phyloP scores from a whole-genome alignment of 1,139 yeast species.

The Yamadazyma mexicana region DNA sequence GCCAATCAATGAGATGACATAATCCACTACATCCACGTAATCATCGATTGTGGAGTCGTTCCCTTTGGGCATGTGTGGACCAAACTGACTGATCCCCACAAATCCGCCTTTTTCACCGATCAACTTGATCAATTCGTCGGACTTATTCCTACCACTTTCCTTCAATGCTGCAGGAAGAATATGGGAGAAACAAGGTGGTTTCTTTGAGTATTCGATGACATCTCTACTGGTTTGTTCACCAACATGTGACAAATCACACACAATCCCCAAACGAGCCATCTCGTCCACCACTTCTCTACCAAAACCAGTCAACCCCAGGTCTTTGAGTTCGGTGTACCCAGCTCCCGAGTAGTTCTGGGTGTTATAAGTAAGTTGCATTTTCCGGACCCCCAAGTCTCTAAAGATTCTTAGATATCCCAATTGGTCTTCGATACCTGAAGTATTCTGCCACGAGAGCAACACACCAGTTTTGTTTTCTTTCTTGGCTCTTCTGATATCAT shows the following conservation, averaged over 20 bases:
- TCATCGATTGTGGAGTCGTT: constrained; percentile 17
- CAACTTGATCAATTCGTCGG: constrained; percentile 14
- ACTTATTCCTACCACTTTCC: constrained; percentile 15
- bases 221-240: constrained; percentile 50
- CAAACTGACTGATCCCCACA: constrained; percentile 16
- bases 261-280: constrained; percentile 55
- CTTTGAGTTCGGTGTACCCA: constrained; percentile 33
- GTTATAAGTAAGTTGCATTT: constrained; percentile 16
- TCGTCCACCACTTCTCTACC: constrained; percentile 44
- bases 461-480: constrained; percentile 14
- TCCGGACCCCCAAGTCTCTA: constrained; percentile 16
- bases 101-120: constrained; percentile 16
- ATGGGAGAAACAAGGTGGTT: constrained; percentile 54
- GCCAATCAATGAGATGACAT: constrained; percentile 14
- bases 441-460: constrained; percentile 16
- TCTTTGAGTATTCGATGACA: constrained; percentile 35
- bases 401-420: constrained; percentile 15
- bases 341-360: constrained; percentile 17
- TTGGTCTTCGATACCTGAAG: constrained; percentile 17
- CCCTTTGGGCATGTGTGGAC: constrained; percentile 17
- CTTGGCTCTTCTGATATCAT: constrained; percentile 14
- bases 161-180: constrained; percentile 13
- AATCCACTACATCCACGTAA: constrained; percentile 16
- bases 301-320: constrained; percentile 41
- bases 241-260: constrained; percentile 53